A percentile compares a stretch with the other conserved stretches of the same genome.
These are phyloP conservation scores for Tinospora cordifolia DNA, from an alignment of 164 flowering plant species.

Conservation along the genomic window DNA sequence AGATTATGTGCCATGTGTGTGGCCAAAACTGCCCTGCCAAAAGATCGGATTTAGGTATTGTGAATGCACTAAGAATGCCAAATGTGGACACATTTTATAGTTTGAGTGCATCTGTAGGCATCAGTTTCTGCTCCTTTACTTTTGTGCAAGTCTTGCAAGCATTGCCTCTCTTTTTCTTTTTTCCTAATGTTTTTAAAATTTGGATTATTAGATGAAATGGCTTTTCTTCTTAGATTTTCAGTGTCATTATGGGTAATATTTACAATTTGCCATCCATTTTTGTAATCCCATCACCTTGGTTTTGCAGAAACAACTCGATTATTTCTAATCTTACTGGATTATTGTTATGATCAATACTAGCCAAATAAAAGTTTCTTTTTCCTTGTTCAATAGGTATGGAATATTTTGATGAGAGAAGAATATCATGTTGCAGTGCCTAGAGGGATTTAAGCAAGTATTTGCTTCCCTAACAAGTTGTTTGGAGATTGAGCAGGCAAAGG, in stretches of 20 bases:
- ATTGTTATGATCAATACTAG: slow-evolving; percentile 2
- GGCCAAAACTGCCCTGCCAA: too few relatives aligned
- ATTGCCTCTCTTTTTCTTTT: too few relatives aligned
- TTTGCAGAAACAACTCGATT: slow-evolving; percentile 4
- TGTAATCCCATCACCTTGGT: slow-evolving; percentile 12
- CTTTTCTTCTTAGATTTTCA: slow-evolving; percentile 3
- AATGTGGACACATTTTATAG: too few relatives aligned
- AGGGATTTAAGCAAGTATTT: slow-evolving; percentile 50
- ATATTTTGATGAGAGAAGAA: slow-evolving; percentile 32
- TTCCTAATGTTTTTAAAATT: too few relatives aligned
- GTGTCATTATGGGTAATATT: not conserved
- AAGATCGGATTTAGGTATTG: too few relatives aligned
- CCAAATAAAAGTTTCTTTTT: not conserved
- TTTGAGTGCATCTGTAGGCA: too few relatives aligned
- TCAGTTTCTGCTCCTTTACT: not conserved
- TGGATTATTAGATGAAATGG: not conserved
- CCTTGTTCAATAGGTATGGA: slow-evolving; percentile 38
- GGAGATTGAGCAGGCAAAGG: slow-evolving; percentile 41
- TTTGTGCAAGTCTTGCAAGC: too few relatives aligned
- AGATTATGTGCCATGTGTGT: too few relatives aligned
- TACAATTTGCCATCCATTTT: slow-evolving; percentile 8
- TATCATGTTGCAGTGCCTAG: slow-evolving; percentile 73
- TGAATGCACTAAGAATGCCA: too few relatives aligned
- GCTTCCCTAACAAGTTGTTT: slow-evolving; percentile 43
- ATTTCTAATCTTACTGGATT: not conserved